These are phyloP conservation scores for Leptomonas pyrrhocoris DNA, from an alignment of 208 protist genomes.

Conservation along the genomic window DNA sequence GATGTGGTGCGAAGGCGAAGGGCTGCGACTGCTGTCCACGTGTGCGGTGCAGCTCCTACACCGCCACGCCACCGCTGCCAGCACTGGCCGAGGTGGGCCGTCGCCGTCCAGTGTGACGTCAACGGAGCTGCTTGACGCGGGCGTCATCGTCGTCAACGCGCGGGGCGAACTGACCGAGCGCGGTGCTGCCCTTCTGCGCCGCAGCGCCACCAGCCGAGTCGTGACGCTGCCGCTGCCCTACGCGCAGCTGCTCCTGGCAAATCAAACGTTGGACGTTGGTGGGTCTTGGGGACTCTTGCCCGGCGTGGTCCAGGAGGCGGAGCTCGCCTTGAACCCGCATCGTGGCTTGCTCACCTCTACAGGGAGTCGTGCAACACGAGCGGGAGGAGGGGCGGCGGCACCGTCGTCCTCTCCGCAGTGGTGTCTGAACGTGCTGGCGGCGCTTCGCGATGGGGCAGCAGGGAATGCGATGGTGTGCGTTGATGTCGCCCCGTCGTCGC, in stretches of 20 bases:
- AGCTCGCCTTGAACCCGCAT: constrained; percentile 9
- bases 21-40: constrained; percentile 47
- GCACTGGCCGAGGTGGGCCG: too few relatives aligned
- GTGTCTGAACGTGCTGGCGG: constrained; percentile 17
- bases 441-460: constrained; percentile 10
- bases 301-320: constrained; percentile 20
- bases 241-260: constrained; percentile 60
- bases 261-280: constrained; percentile 47
- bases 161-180: constrained; percentile 61
- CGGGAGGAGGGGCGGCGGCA: not conserved
- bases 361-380: not conserved
- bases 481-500: constrained; percentile 2
- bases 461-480: constrained; percentile 45
- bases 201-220: constrained; percentile 38
- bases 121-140: constrained; percentile 43
- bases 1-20: constrained; percentile 49
- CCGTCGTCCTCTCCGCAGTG: constrained; percentile 4
- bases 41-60: constrained; percentile 30
- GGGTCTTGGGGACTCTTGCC: constrained; percentile 30
- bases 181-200: constrained; percentile 50
- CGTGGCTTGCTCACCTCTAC: constrained; percentile 7
- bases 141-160: constrained; percentile 50
- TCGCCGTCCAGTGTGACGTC: too few relatives aligned
- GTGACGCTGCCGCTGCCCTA: constrained; percentile 53
- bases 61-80: constrained; percentile 13